A percentile compares a stretch with the other conserved stretches of the same genome.
Conservation (phyloP, 2,329 filamentous ascomycete genomes). For the Geosmithia morbida region DNA sequence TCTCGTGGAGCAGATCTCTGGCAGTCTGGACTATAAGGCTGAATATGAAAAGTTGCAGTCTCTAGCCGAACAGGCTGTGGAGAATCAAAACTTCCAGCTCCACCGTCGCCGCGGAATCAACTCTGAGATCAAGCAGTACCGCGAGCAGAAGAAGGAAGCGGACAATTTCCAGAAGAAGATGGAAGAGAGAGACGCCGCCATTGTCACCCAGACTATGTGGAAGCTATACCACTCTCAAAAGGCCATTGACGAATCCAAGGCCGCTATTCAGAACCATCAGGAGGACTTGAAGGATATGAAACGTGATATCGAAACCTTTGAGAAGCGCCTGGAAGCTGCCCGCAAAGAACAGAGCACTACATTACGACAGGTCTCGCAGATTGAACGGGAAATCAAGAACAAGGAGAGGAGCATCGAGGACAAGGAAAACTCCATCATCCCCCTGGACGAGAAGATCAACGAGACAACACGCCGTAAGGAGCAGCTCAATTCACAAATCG, state of each 20-base stretch:
- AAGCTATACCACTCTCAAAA: conserved; percentile 93
- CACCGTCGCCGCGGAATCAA: conserved; percentile 88
- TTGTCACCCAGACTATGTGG: conserved; percentile 90
- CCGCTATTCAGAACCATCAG: conserved; percentile 83
- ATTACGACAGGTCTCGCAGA: conserved; percentile 60
- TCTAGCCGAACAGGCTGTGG: conserved; percentile 72
- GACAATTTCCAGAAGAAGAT: conserved; percentile 87
- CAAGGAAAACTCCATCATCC: conserved; percentile 70
- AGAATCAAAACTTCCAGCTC: conserved; percentile 79
- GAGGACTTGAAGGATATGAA: conserved; percentile 88
- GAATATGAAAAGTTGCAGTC: conserved; percentile 87
- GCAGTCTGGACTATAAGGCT: conserved; percentile 83
- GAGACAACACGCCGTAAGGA: conserved; percentile 60
- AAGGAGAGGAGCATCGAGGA: conserved; percentile 84
- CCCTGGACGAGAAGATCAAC: conserved; percentile 82
- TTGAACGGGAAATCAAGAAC: conserved; percentile 71
- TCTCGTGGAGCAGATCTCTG: conserved; percentile 94
- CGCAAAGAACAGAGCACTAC: conserved; percentile 71
- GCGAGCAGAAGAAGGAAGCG: conserved; percentile 90
- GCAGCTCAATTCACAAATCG: conserved; percentile 51
- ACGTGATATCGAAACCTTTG: conserved; percentile 74
- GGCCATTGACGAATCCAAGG: conserved; percentile 81
- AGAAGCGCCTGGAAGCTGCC: conserved; percentile 65
- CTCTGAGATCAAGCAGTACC: conserved; percentile 93
- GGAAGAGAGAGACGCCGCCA: conserved; percentile 77